These are phyloP conservation scores for Pichia paraexigua DNA, from an alignment of 805 yeast genomes.

Conservation along the genomic window DNA sequence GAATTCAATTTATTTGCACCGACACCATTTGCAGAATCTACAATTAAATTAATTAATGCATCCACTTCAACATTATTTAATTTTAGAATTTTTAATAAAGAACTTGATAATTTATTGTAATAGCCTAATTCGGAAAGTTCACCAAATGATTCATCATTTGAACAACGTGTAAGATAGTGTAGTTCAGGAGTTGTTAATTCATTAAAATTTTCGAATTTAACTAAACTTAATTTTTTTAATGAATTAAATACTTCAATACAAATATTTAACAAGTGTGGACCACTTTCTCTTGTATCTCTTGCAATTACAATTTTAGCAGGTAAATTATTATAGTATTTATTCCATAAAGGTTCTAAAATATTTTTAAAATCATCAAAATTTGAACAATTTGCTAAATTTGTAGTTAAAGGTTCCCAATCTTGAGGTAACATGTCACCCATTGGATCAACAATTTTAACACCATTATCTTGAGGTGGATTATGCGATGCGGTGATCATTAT, in stretches of 20 bases:
- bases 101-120: conserved; percentile 48
- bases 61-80: conserved; percentile 16
- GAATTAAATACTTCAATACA: conserved; percentile 31
- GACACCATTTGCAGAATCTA: conserved; percentile 96
- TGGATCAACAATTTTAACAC: conserved; percentile 92
- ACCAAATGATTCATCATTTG: conserved; percentile 61
- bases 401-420: conserved; percentile 79
- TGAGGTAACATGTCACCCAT: conserved; percentile 81
- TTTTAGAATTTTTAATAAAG: conserved; percentile 40
- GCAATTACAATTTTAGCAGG: conserved; percentile 55
- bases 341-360: conserved; percentile 14
- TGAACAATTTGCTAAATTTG: conserved; percentile 65
- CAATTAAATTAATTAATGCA: conserved; percentile 35
- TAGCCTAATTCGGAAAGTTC: conserved; percentile 60
- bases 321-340: conserved; percentile 39
- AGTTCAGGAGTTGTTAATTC: conserved; percentile 88
- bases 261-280: conserved; percentile 53
- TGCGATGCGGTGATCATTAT: conserved; percentile 96
- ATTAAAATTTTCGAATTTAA: conserved; percentile 48
- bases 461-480: conserved; percentile 87
- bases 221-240: conserved; percentile 34
- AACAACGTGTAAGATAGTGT: conserved; percentile 73
- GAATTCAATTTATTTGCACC: conserved; percentile 68
- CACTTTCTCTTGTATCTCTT: conserved; percentile 83
- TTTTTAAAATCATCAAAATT: conserved; percentile 37